These are phyloP conservation scores for Lactuca saligna DNA, from an alignment of 129 eudicot species.

Conservation along the genomic window DNA sequence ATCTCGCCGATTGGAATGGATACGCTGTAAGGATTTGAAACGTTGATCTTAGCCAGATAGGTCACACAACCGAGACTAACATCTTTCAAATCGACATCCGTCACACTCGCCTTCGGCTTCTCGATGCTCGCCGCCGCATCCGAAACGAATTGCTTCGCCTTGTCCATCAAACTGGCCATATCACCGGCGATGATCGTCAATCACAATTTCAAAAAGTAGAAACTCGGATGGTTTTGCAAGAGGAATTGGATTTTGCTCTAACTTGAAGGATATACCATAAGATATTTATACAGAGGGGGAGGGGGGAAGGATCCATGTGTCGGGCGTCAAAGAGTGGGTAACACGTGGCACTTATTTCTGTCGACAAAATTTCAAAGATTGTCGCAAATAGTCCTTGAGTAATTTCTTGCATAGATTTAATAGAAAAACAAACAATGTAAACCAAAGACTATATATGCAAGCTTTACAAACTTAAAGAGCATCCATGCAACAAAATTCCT, in stretches of 20 bases:
- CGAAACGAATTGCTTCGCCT: constrained; percentile 24
- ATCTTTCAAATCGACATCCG: constrained; percentile 19
- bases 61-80: constrained; percentile 11
- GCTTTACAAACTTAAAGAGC: too few relatives aligned
- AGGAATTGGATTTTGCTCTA: neutral
- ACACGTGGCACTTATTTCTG: neutral
- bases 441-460: too few relatives aligned
- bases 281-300: neutral
- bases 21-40: constrained; percentile 29
- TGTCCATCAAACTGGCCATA: constrained; percentile 30
- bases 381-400: too few relatives aligned
- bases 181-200: constrained; percentile 1
- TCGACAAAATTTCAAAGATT: too few relatives aligned
- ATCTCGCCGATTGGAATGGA: constrained; percentile 33
- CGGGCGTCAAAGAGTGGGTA: constrained; percentile 25
- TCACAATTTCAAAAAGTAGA: neutral
- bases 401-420: too few relatives aligned
- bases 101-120: constrained; percentile 31
- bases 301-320: constrained; percentile 29
- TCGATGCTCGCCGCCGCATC: constrained; percentile 24
- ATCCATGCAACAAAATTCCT: too few relatives aligned
- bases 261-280: neutral
- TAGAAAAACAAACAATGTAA: too few relatives aligned
- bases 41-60: constrained; percentile 30
- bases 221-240: constrained; percentile 1